A percentile compares a stretch with the other conserved stretches of the same genome.
Evolutionary conservation across 495 filamentous ascomycete species (phyloP).

Genomic region (Aspergillus taichungensis): DNA sequence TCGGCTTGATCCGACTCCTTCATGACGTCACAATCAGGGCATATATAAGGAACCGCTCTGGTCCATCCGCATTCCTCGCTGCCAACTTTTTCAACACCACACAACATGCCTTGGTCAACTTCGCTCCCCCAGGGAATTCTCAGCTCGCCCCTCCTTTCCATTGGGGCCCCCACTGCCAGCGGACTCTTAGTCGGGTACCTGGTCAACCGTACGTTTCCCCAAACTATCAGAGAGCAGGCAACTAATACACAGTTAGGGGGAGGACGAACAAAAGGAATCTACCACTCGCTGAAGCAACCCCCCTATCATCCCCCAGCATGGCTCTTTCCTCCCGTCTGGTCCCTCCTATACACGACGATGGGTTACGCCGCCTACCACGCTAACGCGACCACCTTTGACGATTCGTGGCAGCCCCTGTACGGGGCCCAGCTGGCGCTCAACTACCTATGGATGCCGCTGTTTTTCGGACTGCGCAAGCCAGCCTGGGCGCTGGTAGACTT

Average conservation of each 20-base stretch:
- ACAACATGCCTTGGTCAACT: conserved; percentile 30
- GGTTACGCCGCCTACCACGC: conserved; percentile 77
- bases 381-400: conserved; percentile 17
- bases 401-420: conserved; percentile 54
- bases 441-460: conserved; percentile 87
- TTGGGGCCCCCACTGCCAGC: conserved; percentile 24
- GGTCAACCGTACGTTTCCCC: conserved; percentile 21
- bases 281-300: conserved; percentile 65
- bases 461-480: conserved; percentile 65
- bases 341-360: conserved; percentile 76
- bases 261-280: conserved; percentile 50
- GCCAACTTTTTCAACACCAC: neutral
- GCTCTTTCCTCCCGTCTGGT: conserved; percentile 83
- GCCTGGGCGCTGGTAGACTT: conserved; percentile 70
- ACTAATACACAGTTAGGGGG: conserved; percentile 25
- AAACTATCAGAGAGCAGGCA: neutral
- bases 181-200: conserved; percentile 25
- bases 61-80: no score
- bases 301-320: conserved; percentile 69
- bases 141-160: conserved; percentile 24
- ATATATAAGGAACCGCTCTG: no score
- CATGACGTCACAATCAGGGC: no score
- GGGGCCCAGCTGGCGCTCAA: conserved; percentile 78
- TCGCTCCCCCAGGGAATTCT: conserved; percentile 27
- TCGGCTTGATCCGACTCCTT: no score